Conservation (phyloP, 495 filamentous ascomycete species). For the Physcia stellaris region DNA sequence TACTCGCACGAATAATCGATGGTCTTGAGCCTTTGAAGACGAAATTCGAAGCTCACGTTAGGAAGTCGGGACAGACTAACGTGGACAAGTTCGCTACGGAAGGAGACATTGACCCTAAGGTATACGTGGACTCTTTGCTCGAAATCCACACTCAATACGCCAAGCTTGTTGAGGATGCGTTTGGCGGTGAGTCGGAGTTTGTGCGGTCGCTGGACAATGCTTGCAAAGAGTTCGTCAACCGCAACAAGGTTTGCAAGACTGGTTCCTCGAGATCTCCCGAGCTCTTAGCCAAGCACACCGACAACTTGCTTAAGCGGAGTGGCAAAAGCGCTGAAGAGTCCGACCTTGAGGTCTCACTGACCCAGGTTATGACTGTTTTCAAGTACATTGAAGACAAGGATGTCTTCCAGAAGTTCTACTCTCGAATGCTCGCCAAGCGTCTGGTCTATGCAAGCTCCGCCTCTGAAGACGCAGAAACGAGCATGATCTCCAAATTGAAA, state of each 20-base stretch:
- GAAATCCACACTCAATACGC: slow-evolving; percentile 91
- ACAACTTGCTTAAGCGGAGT: slow-evolving; percentile 84
- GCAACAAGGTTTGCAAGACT: slow-evolving; percentile 86
- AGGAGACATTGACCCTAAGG: slow-evolving; percentile 87
- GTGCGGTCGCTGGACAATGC: slow-evolving; percentile 94
- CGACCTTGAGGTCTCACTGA: slow-evolving; percentile 77
- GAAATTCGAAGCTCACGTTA: slow-evolving; percentile 85
- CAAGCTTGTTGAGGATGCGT: slow-evolving; percentile 79
- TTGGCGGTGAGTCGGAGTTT: slow-evolving; percentile 92
- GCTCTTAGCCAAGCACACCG: slow-evolving; percentile 90
- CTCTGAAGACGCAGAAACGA: slow-evolving; percentile 93
- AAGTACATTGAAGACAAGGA: slow-evolving; percentile 99
- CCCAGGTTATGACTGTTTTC: slow-evolving; percentile 99
- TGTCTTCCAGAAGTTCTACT: slow-evolving; percentile 99
- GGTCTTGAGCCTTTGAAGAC: slow-evolving; percentile 80
- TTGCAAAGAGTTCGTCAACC: slow-evolving; percentile 94
- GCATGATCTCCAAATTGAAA: slow-evolving; percentile 99
- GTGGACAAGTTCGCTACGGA: slow-evolving; percentile 85
- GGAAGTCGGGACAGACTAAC: slow-evolving; percentile 72
- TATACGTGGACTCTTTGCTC: slow-evolving; percentile 88
- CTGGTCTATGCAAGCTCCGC: slow-evolving; percentile 89
- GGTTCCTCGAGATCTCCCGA: slow-evolving; percentile 89
- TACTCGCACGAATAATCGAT: slow-evolving; percentile 81
- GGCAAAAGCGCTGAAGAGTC: slow-evolving; percentile 82
- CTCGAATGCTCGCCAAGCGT: slow-evolving; percentile 87